Base-by-base conservation (phyloP, 1,284 basidiomycete species). In the Austroboletus olivaceoglutinosus region DNA sequence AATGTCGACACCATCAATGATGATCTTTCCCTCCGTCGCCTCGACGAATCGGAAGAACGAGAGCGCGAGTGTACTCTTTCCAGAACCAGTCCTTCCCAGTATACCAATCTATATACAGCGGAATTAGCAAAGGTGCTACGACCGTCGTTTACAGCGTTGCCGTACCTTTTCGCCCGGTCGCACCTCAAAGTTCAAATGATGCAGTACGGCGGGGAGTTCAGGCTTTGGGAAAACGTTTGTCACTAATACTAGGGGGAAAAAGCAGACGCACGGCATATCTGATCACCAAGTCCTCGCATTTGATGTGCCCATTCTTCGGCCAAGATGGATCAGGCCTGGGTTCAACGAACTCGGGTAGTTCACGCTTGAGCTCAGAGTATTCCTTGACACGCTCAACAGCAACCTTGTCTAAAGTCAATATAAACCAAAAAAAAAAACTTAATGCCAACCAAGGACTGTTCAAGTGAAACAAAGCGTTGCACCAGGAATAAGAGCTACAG, bases 41-140 rank as follows among this genome's bases (percentile, higher is more conserved):
- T 97, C 93, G 21, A 96, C 91, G 63, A 97, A 96, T 46, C 97
- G 85, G 85, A 98, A 98, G 76, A 98, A 93, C 19, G 89, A 91
- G 23, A 97, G 75, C 0, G 93, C 93, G 16, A 98, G 79, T 1
- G 93, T 97, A 50, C 86, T 90, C 73, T 95, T 94, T 42, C 92
- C 92, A 22, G 83, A 86, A 25, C 96, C 95, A 0, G 94, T 97
- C 43, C 91, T 76, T 45, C 93, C 94, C 5, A 98, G 80, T 52
- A 98, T 86, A 21, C 94, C 96, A 49, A 96, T 73, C 77, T 82
- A 37, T 22, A 38, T 36, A 37, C 21, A 19, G 23, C 16, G n/a
- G 5, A n/a, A 30, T 61, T 37, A 62, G 30, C 7, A 34, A 51
- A 38, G 31, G n/a, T 6, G 4, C 5, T n/a, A n/a, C 10, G 15